Base-by-base conservation (phyloP, 2,329 filamentous ascomycete genomes). In the Geosmithia putterillii region DNA sequence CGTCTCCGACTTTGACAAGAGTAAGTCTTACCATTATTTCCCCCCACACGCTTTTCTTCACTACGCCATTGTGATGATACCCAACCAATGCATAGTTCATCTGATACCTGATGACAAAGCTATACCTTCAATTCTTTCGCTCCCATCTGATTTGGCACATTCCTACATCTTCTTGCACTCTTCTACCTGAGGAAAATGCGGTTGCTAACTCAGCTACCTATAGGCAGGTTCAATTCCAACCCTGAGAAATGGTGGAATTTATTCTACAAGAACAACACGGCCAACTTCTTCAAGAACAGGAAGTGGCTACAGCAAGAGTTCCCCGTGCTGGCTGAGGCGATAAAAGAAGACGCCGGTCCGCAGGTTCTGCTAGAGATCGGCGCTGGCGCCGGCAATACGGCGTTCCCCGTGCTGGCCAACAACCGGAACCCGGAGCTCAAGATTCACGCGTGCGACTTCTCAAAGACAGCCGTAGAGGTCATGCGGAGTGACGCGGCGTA, bases 271-370 rank as follows among this genome's bases (percentile, higher is more conserved):
- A 95, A 96, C 67, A 96, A 98, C 64, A 86, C 85, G 18, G 77
- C 82, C 54, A 96, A 96, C 58, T 98, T 98, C 66, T 98, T 98
- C 78, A 98, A 98, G 66, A 85, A 98, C 59, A 78, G 92, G 50
- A 96, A 96, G 61, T 98, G 92, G 92, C 69, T 98, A 25, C 83
- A 84, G 50, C 90, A 96, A 61, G 92, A 98, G 61, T 98, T 98
- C 51, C 92, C 92, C 0, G 68, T 96, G 4, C 68, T 98, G n/a
- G 76, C 73, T 20, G 74, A 85, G 45, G 73, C 95, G 42, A 90
- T 84, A 12, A 67, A 73, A 45, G 73, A 78, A 48, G 79, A 80
- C 45, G 79, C 82, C 2, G 86, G 85, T 3, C 73, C 74, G 20
- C 72, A 79, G 45, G 76, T 81, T 8, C 64, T 98, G 40, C 70